Percentiles rank a stretch among this genome's conserved stretches.
Evolutionary conservation across 2,329 filamentous ascomycete species (phyloP).

Genomic region (Xylariaceae sp.): DNA sequence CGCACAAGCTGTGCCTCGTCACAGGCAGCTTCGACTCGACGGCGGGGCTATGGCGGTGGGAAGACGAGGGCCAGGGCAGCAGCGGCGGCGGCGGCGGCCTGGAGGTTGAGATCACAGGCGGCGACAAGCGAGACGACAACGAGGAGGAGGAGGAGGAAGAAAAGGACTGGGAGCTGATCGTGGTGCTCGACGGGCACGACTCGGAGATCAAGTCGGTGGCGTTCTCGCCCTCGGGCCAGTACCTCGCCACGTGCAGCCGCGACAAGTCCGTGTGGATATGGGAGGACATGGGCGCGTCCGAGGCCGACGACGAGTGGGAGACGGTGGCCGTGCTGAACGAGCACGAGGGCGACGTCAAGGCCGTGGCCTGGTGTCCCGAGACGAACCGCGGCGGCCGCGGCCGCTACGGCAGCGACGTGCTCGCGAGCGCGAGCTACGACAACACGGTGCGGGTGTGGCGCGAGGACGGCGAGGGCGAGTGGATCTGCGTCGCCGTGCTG

Average conservation of each 20-base stretch:
- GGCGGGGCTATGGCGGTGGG: constrained; percentile 81
- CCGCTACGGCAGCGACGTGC: constrained; percentile 68
- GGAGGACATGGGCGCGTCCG: constrained; percentile 80
- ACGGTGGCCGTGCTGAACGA: constrained; percentile 94
- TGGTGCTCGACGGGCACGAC: constrained; percentile 93
- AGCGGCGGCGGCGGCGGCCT: constrained; percentile 27
- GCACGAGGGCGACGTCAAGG: constrained; percentile 95
- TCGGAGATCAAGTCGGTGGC: constrained; percentile 85
- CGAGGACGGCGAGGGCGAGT: constrained; percentile 87
- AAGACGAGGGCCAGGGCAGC: constrained; percentile 49
- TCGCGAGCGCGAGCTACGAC: constrained; percentile 94
- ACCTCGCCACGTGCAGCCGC: constrained; percentile 86
- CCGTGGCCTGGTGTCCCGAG: constrained; percentile 87
- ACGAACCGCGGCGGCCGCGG: constrained; percentile 54
- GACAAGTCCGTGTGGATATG: constrained; percentile 98
- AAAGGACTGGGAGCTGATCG: constrained; percentile 90
- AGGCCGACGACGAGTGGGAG: constrained; percentile 93
- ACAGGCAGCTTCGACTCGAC: constrained; percentile 94
- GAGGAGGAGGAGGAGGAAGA: constrained; percentile 62
- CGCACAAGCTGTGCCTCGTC: constrained; percentile 75
- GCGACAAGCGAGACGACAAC: constrained; percentile 38
- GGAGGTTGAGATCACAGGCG: constrained; percentile 48
- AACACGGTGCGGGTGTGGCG: constrained; percentile 88
- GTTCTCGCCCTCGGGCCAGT: constrained; percentile 75
- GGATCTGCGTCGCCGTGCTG: constrained; percentile 85